Conservation (phyloP, 768 basidiomycete genomes). For the Xerocomellus chrysenteron region DNA sequence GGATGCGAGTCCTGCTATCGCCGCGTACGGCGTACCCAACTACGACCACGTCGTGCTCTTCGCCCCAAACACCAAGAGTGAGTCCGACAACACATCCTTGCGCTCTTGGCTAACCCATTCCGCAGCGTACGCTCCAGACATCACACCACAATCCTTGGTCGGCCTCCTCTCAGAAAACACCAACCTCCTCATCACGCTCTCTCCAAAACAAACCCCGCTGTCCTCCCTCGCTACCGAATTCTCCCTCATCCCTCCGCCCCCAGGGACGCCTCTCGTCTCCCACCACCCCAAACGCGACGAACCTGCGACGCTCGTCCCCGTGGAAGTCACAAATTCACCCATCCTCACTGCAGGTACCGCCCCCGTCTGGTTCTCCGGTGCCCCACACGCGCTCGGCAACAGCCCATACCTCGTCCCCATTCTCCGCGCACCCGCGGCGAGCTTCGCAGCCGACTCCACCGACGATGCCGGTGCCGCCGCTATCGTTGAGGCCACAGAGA, state of each 20-base stretch:
- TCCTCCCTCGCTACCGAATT: slow-evolving; percentile 87
- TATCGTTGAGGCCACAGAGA: slow-evolving; percentile 68
- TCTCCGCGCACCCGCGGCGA: slow-evolving; percentile 70
- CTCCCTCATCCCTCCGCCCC: slow-evolving; percentile 83
- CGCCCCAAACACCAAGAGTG: slow-evolving; percentile 84
- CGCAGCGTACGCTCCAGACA: slow-evolving; percentile 67
- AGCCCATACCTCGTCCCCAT: slow-evolving; percentile 85
- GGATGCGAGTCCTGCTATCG: slow-evolving; percentile 62
- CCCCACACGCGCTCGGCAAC: slow-evolving; percentile 59
- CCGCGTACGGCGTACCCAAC: slow-evolving; percentile 67
- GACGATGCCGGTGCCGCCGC: slow-evolving; percentile 57
- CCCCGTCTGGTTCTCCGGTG: slow-evolving; percentile 77
- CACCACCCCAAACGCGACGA: slow-evolving; percentile 78
- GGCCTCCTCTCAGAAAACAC: slow-evolving; percentile 64
- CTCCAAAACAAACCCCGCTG: slow-evolving; percentile 70
- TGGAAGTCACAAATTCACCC: slow-evolving; percentile 46
- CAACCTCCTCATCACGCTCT: slow-evolving; percentile 83
- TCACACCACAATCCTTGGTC: slow-evolving; percentile 80
- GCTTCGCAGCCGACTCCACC: slow-evolving; percentile 71
- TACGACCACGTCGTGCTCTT: slow-evolving; percentile 89
- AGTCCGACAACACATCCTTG: not conserved
- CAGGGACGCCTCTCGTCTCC: slow-evolving; percentile 79
- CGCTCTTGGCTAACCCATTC: not conserved
- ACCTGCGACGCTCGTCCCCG: slow-evolving; percentile 64
- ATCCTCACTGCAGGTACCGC: slow-evolving; percentile 48